These are phyloP conservation scores for Phytomonas sp. DNA, from an alignment of 208 protist species.

Conservation along the genomic window DNA sequence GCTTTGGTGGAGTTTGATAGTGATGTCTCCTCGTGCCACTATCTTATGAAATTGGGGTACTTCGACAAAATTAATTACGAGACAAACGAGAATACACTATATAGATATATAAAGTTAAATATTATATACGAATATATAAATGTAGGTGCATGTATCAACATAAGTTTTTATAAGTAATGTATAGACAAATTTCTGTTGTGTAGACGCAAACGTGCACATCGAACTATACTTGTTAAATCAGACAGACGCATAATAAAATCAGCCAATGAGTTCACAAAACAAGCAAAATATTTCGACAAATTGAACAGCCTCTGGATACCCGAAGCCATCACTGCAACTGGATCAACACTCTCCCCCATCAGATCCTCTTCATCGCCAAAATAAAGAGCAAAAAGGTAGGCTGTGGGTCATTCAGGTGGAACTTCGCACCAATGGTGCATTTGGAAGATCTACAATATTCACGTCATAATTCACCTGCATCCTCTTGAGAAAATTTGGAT, in stretches of 20 bases:
- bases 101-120: too few relatives aligned
- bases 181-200: not conserved
- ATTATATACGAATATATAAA: not conserved
- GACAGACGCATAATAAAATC: not conserved
- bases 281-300: not conserved
- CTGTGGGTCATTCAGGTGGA: not conserved
- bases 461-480: slow-evolving; percentile 74
- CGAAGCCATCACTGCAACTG: not conserved
- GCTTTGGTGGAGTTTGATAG: not conserved
- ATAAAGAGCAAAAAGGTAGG: not conserved
- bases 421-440: slow-evolving; percentile 23
- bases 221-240: not conserved
- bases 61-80: not conserved
- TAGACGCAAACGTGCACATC: not conserved
- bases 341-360: not conserved
- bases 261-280: not conserved
- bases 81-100: not conserved
- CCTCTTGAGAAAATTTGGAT: slow-evolving; percentile 61
- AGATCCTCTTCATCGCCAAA: not conserved
- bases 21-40: not conserved
- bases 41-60: not conserved
- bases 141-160: not conserved
- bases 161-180: not conserved
- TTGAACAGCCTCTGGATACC: not conserved
- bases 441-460: slow-evolving; percentile 54